Percentiles rank a stretch among this genome's conserved stretches.
Conservation (phyloP, 2,329 filamentous ascomycete species). For the Zopfia rhizophila region DNA sequence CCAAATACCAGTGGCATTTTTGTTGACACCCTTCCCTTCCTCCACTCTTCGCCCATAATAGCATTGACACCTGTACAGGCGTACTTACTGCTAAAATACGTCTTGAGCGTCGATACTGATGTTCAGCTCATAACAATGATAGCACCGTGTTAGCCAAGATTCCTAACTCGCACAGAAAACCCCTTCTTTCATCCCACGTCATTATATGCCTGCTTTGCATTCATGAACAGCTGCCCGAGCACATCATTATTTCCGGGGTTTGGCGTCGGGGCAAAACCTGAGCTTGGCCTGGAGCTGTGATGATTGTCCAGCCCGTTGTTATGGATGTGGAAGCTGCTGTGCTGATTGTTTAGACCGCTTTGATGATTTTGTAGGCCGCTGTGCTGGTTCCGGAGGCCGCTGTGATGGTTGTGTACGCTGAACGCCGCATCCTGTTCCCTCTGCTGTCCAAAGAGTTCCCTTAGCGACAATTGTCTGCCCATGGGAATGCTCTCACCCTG, state of each 20-base stretch:
- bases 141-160: too few species aligned
- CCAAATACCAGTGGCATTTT: too few species aligned
- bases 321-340: constrained; percentile 59
- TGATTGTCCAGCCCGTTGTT: constrained; percentile 27
- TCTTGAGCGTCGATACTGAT: too few species aligned
- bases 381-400: constrained; percentile 12
- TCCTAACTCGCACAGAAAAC: too few species aligned
- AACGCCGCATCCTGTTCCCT: constrained; percentile 62
- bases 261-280: constrained; percentile 25
- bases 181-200: constrained; percentile 39
- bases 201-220: constrained; percentile 49
- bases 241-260: constrained; percentile 39
- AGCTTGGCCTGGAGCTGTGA: constrained; percentile 14
- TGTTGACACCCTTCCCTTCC: too few species aligned
- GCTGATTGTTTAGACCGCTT: constrained; percentile 15
- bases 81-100: too few species aligned
- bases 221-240: constrained; percentile 48
- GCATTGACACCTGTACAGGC: too few species aligned
- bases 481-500: constrained; percentile 56
- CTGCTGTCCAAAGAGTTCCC: constrained; percentile 66
- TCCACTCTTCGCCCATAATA: too few species aligned
- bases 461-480: constrained; percentile 64
- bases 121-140: too few species aligned
- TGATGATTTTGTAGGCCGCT: constrained; percentile 56
- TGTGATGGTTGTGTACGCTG: constrained; percentile 60